These are phyloP conservation scores for Thyridium curvatum DNA, from an alignment of 2,329 filamentous ascomycete species.

Conservation along the genomic window DNA sequence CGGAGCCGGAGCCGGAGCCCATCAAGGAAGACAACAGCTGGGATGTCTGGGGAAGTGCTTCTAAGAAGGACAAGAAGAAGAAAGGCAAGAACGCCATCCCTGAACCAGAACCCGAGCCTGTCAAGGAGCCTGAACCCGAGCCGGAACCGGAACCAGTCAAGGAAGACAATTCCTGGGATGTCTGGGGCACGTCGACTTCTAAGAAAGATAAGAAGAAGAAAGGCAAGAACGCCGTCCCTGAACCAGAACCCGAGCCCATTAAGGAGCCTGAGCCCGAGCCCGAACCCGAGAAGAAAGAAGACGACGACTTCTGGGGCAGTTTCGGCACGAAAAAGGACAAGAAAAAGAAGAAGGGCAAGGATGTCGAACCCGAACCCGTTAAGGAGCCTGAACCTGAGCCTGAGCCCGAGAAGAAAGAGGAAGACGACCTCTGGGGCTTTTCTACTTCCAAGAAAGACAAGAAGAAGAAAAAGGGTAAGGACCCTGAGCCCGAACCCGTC, in stretches of 20 bases:
- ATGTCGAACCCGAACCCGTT: constrained; percentile 5
- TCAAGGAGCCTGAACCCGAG: constrained; percentile 7
- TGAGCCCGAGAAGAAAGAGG: constrained; percentile 1
- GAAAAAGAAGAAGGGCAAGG: constrained; percentile 16
- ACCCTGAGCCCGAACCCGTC: constrained; percentile 10
- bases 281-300: constrained; percentile 10
- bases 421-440: constrained; percentile 5
- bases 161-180: constrained; percentile 4
- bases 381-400: constrained; percentile 1
- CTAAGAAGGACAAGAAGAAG: constrained; percentile 34
- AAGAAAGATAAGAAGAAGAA: constrained; percentile 21
- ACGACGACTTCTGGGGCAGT: constrained; percentile 9
- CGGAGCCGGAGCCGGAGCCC: constrained; percentile 2
- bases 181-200: neutral
- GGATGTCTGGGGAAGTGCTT: constrained; percentile 15
- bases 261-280: constrained; percentile 8
- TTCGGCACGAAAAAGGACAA: too few relatives aligned
- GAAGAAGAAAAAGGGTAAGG: constrained; percentile 10
- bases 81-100: constrained; percentile 20
- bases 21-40: constrained; percentile 8
- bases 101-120: constrained; percentile 4
- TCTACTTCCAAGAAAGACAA: constrained; percentile 3
- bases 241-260: constrained; percentile 6
- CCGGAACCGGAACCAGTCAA: constrained; percentile 8
- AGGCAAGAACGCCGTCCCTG: constrained; percentile 10